A percentile compares a stretch with the other conserved stretches of the same genome.
Evolutionary conservation across 495 filamentous ascomycete genomes (phyloP).

Genomic region (Neurospora terricola): DNA sequence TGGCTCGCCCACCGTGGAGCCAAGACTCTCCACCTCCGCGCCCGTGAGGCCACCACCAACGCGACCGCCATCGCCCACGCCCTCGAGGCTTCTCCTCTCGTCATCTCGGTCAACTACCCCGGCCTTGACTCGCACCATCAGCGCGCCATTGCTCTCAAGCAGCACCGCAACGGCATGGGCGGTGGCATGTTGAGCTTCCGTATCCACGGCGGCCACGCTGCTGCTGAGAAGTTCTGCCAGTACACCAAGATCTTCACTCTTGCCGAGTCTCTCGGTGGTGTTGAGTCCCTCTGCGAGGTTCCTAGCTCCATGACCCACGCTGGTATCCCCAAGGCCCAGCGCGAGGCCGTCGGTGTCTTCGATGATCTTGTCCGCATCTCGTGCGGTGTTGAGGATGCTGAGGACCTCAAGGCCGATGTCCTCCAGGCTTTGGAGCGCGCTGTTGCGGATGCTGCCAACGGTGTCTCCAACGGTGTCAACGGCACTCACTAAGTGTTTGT

Average conservation of each 20-base stretch:
- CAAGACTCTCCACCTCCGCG: conserved; percentile 93
- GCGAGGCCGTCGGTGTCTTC: conserved; percentile 88
- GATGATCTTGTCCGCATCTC: conserved; percentile 93
- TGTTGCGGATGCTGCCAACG: conserved; percentile 36
- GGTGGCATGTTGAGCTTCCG: conserved; percentile 98
- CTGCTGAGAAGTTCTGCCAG: conserved; percentile 88
- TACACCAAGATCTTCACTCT: conserved; percentile 82
- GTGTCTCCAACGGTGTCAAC: conserved; percentile 10
- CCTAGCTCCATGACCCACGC: conserved; percentile 88
- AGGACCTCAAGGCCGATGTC: conserved; percentile 77
- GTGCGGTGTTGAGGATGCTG: conserved; percentile 86
- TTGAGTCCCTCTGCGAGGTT: conserved; percentile 86
- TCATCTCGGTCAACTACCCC: conserved; percentile 87
- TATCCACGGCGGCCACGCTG: conserved; percentile 75
- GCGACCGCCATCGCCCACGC: conserved; percentile 66
- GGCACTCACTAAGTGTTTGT: background rate
- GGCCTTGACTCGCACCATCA: conserved; percentile 81
- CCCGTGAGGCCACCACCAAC: conserved; percentile 72
- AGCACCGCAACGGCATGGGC: conserved; percentile 90
- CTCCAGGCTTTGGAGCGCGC: conserved; percentile 73
- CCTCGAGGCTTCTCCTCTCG: conserved; percentile 70
- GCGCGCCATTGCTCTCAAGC: conserved; percentile 70
- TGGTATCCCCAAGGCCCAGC: conserved; percentile 80
- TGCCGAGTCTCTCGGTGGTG: conserved; percentile 85
- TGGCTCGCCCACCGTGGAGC: conserved; percentile 98